phyloP scores from a whole-genome alignment of 2,329 filamentous ascomycete genomes.

The Cercospora berteroae region DNA sequence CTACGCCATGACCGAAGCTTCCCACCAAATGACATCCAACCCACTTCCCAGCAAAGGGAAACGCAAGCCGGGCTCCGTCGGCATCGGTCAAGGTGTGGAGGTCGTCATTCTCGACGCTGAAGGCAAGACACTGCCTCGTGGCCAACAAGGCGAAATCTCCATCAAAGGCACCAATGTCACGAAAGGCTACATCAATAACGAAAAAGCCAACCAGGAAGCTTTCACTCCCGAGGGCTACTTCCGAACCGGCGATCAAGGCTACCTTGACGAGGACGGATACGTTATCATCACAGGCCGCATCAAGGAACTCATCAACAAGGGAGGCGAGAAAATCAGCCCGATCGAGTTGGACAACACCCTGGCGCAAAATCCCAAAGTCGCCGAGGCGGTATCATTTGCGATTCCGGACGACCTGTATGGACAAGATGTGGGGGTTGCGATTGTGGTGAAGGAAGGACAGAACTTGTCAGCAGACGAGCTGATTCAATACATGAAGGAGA shows the following conservation, averaged over 20 bases:
- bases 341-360: slow-evolving; percentile 85
- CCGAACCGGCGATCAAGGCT: slow-evolving; percentile 83
- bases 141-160: slow-evolving; percentile 76
- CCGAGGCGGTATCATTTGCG: slow-evolving; percentile 80
- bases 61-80: slow-evolving; percentile 78
- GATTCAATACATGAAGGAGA: slow-evolving; percentile 65
- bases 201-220: slow-evolving; percentile 68
- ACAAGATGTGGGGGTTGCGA: slow-evolving; percentile 74
- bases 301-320: slow-evolving; percentile 90
- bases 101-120: slow-evolving; percentile 71
- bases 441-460: slow-evolving; percentile 68
- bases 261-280: slow-evolving; percentile 75
- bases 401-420: slow-evolving; percentile 80
- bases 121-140: slow-evolving; percentile 66
- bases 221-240: slow-evolving; percentile 79
- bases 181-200: slow-evolving; percentile 81
- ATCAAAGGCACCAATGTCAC: slow-evolving; percentile 81
- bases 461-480: slow-evolving; percentile 56
- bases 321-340: slow-evolving; percentile 84
- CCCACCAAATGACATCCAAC: slow-evolving; percentile 78
- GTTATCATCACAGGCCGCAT: slow-evolving; percentile 85
- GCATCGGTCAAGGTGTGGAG: slow-evolving; percentile 79
- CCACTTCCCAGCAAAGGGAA: slow-evolving; percentile 59
- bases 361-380: slow-evolving; percentile 67
- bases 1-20: slow-evolving; percentile 89